Conservation (phyloP, 2,329 filamentous ascomycete genomes). For the Rhytidhysteron rufulum region DNA sequence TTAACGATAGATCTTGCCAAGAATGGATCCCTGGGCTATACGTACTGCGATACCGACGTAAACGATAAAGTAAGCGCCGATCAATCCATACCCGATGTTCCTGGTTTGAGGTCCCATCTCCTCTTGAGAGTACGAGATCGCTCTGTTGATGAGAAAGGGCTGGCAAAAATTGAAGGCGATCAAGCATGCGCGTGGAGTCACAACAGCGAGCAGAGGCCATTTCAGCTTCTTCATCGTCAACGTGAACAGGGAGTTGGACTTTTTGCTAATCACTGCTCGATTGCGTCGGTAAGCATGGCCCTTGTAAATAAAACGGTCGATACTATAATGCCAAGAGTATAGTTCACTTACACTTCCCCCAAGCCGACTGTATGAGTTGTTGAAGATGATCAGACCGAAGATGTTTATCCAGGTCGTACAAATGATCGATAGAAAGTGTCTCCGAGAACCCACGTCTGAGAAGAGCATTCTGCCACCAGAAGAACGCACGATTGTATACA, state of each 20-base stretch:
- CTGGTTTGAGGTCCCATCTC: slow-evolving; percentile 10
- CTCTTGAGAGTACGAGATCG: slow-evolving; percentile 24
- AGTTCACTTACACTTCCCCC: slow-evolving; percentile 40
- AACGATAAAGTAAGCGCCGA: slow-evolving; percentile 31
- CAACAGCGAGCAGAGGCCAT: slow-evolving; percentile 27
- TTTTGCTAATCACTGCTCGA: slow-evolving; percentile 11
- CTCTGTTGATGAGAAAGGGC: slow-evolving; percentile 31
- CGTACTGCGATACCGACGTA: slow-evolving; percentile 32
- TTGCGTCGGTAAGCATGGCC: slow-evolving; percentile 5
- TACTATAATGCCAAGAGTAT: too few species aligned
- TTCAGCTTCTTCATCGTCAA: slow-evolving; percentile 23
- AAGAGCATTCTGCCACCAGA: slow-evolving; percentile 54
- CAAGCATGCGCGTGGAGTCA: slow-evolving; percentile 24
- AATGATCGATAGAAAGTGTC: slow-evolving; percentile 38
- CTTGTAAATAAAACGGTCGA: too few species aligned
- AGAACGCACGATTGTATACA: slow-evolving; percentile 47
- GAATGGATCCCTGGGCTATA: slow-evolving; percentile 3
- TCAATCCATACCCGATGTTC: slow-evolving; percentile 31
- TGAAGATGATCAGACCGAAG: slow-evolving; percentile 41
- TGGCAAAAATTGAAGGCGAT: slow-evolving; percentile 36
- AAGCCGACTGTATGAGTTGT: slow-evolving; percentile 32
- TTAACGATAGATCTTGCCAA: slow-evolving; percentile 11
- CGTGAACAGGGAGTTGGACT: slow-evolving; percentile 21
- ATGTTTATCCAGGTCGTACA: slow-evolving; percentile 43
- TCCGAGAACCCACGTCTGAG: slow-evolving; percentile 48